Conservation (phyloP, 768 basidiomycete genomes). For the Leccinum olivaceopallidum region DNA sequence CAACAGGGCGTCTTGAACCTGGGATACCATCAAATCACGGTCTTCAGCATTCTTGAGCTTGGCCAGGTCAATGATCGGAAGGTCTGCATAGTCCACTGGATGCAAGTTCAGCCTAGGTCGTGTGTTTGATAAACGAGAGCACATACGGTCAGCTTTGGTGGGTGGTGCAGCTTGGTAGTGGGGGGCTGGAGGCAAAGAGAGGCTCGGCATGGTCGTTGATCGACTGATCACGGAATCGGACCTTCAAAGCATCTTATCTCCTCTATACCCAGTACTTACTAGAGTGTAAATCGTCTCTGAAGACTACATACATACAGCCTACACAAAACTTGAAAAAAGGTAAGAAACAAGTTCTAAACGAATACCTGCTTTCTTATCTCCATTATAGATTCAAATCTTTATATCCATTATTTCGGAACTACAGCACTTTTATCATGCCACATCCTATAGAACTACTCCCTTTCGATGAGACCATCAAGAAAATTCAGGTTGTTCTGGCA, state of each 20-base stretch:
- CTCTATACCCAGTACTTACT: too few relatives aligned
- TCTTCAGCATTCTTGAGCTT: background rate
- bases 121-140: background rate
- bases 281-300: too few relatives aligned
- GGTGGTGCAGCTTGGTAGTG: background rate
- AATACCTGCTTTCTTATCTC: too few relatives aligned
- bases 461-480: slow-evolving; percentile 31
- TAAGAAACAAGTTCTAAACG: too few relatives aligned
- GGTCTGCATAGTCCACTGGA: background rate
- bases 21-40: background rate
- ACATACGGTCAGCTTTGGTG: background rate
- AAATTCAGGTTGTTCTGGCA: slow-evolving; percentile 28
- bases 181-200: background rate
- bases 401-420: background rate
- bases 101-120: background rate
- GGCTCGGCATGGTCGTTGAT: background rate
- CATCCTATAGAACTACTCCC: slow-evolving; percentile 18
- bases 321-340: background rate
- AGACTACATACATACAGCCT: too few relatives aligned
- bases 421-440: slow-evolving; percentile 11
- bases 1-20: background rate
- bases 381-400: too few relatives aligned
- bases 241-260: too few relatives aligned
- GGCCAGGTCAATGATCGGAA: background rate
- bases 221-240: too few relatives aligned